Evolutionary conservation across 495 filamentous ascomycete genomes (phyloP), one percentile per base, ranked within the genome.

Genomic region (Aspergillus heteromorphus): DNA sequence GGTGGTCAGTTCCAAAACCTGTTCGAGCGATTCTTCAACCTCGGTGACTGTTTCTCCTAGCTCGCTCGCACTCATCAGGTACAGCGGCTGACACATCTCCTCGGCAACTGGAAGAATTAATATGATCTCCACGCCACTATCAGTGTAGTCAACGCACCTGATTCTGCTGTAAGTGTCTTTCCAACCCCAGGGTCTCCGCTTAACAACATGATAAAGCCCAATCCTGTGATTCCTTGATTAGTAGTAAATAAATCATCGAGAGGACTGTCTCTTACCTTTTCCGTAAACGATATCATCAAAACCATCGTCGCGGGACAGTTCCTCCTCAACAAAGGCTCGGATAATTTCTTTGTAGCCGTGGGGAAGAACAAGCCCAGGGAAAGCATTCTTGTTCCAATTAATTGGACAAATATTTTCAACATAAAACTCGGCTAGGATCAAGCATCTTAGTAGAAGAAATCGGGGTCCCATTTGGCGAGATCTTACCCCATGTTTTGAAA

Each of bases 81-180:
- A 60, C 36, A 70, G 59, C 36, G 59, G 63, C 36, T 54, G 51
- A 23, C 54, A 31, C 48, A 66, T 47, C 27, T 63, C 40, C 45
- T 67, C 58, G 17, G 60, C 58, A 36, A 71, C 48, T 25, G 45
- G 10, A 21, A 19, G 21, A 10, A 10, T 30, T 30, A n/a, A n/a
- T n/a, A n/a, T n/a, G n/a, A n/a, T n/a, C n/a, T n/a, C n/a, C n/a
- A n/a, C n/a, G n/a, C n/a, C n/a, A n/a, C n/a, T n/a, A n/a, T 16
- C 5, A 45, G 9, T 19, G 17, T 19, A 45, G n/a, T n/a, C n/a
- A n/a, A n/a, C n/a, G n/a, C n/a, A n/a, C 41, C 41, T 31, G 50
- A 54, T 57, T 70, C 57, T 30, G 61, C 65, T 17, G 65, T 67
- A 31, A 59, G 48, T 25, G 66, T 69, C 48, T 69, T 69, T 40